A percentile compares a stretch with the other conserved stretches of the same genome.
These are phyloP conservation scores for Yamadazyma jaroonii DNA, from an alignment of 1,139 yeast species.

Conservation along the genomic window DNA sequence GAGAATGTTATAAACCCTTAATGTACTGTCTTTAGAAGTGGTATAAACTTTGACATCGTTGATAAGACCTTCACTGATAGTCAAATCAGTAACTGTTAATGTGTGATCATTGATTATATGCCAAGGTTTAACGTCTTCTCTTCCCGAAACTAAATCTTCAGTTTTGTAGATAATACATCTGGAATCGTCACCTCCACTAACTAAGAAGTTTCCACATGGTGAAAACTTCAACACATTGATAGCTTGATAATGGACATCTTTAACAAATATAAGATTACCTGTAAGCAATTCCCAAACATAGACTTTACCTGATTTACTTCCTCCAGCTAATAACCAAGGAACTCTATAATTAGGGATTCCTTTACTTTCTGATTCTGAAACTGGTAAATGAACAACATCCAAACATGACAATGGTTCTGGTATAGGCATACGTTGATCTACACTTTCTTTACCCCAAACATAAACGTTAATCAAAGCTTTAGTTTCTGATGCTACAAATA, in stretches of 20 bases:
- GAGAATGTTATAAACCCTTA: constrained; percentile 58
- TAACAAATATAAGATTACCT: constrained; percentile 69
- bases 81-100: constrained; percentile 65
- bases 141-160: constrained; percentile 50
- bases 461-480: constrained; percentile 78
- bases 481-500: constrained; percentile 61
- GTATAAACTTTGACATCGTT: constrained; percentile 69
- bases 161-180: constrained; percentile 76
- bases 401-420: constrained; percentile 76
- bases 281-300: constrained; percentile 86
- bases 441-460: constrained; percentile 72
- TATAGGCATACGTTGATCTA: constrained; percentile 79
- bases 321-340: constrained; percentile 74
- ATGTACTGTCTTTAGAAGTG: constrained; percentile 71
- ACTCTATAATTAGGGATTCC: constrained; percentile 36
- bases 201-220: constrained; percentile 62
- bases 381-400: constrained; percentile 24
- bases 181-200: constrained; percentile 81
- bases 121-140: constrained; percentile 36
- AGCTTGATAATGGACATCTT: constrained; percentile 83
- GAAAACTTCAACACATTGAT: constrained; percentile 60
- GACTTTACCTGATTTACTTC: constrained; percentile 67
- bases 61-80: constrained; percentile 48
- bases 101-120: constrained; percentile 71
- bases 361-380: not conserved